Percentiles rank a stretch among this genome's conserved stretches.
These are phyloP conservation scores for Pseudozyma thailandica DNA, from an alignment of 1,284 basidiomycete genomes.

Conservation along the genomic window DNA sequence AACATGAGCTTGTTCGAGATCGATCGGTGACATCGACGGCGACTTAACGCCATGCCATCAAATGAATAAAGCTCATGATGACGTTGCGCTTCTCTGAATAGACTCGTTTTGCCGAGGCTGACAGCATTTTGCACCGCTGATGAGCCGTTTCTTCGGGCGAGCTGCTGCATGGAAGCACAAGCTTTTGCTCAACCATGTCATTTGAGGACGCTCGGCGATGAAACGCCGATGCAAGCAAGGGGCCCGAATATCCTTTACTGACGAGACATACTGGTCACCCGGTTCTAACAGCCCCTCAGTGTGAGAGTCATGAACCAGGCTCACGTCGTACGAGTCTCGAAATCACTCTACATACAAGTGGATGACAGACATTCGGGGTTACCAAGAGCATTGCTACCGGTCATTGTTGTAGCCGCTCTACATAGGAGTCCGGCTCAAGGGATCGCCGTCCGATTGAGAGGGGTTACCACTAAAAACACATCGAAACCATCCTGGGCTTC, in stretches of 20 bases:
- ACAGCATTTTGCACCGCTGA: background rate
- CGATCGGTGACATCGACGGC: constrained; percentile 3
- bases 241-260: too few species aligned
- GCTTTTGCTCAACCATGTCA: too few species aligned
- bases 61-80: constrained; percentile 26
- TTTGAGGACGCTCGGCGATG: too few species aligned
- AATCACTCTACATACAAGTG: background rate
- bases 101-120: background rate
- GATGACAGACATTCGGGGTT: background rate
- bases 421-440: background rate
- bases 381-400: background rate
- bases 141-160: background rate
- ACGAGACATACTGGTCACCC: too few species aligned
- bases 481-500: too few species aligned
- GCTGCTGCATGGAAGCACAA: too few species aligned
- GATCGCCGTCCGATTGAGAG: constrained; percentile 1
- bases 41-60: background rate
- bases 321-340: too few species aligned
- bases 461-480: too few species aligned
- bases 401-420: background rate
- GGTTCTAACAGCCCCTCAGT: too few species aligned
- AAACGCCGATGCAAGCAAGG: too few species aligned
- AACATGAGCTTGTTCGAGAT: constrained; percentile 18
- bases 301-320: too few species aligned
- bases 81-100: constrained; percentile 21